Evolutionary conservation across 495 filamentous ascomycete genomes (phyloP).

Genomic region (Melanomma pulvis-pyrius): DNA sequence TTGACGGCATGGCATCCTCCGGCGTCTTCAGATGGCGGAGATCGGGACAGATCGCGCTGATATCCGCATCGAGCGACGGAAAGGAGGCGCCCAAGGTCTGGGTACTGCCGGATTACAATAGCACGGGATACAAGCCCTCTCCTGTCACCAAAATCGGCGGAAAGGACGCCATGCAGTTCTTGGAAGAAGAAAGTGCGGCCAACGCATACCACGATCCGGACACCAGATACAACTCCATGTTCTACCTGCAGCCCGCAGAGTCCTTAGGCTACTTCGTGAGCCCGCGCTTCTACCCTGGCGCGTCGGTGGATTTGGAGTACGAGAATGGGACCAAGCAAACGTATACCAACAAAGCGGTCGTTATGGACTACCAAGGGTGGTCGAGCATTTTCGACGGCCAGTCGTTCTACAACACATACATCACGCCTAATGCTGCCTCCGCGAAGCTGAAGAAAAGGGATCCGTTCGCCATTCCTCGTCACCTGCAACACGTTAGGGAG

Average conservation of each 20-base stretch:
- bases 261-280: constrained; percentile 31
- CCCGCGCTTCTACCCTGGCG: constrained; percentile 34
- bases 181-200: constrained; percentile 20
- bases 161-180: constrained; percentile 30
- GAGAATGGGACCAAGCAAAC: constrained; percentile 31
- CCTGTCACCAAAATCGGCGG: constrained; percentile 30
- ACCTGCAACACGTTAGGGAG: constrained; percentile 17
- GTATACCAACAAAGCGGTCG: constrained; percentile 26
- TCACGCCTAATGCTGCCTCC: background rate
- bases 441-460: constrained; percentile 23
- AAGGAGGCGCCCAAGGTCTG: constrained; percentile 33
- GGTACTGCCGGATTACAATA: constrained; percentile 31
- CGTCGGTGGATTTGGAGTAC: constrained; percentile 25
- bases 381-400: constrained; percentile 17
- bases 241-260: constrained; percentile 35
- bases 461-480: constrained; percentile 19
- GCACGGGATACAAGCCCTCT: constrained; percentile 14
- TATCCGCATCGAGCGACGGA: constrained; percentile 33
- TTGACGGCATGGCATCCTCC: constrained; percentile 31
- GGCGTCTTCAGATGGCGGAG: constrained; percentile 35
- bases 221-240: constrained; percentile 36
- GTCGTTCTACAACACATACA: constrained; percentile 30
- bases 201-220: constrained; percentile 38
- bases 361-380: constrained; percentile 25
- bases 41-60: constrained; percentile 23